Evolutionary conservation across 2,329 filamentous ascomycete species (phyloP).

Genomic region (Neopestalotiopsis clavispora): DNA sequence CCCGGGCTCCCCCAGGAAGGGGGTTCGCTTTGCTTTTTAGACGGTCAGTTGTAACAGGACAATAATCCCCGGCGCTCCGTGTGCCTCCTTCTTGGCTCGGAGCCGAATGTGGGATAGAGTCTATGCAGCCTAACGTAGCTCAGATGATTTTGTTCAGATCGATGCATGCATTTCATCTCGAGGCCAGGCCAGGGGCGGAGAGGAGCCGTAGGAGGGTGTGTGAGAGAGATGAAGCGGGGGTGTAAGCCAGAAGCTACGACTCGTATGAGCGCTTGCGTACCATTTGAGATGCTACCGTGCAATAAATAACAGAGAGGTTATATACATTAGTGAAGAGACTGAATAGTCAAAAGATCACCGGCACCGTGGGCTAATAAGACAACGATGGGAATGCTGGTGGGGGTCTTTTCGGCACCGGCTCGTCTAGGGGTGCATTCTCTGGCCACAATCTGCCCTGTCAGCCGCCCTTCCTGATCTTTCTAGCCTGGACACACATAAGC

Average conservation of each 20-base stretch:
- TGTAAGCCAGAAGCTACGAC: background rate
- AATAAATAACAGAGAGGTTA: background rate
- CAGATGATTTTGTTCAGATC: constrained; percentile 8
- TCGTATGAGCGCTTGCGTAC: background rate
- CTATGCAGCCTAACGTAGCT: constrained; percentile 4
- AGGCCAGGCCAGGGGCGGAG: background rate
- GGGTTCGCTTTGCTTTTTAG: background rate
- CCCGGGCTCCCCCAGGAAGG: background rate
- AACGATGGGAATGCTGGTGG: background rate
- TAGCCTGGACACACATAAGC: background rate
- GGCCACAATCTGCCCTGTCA: background rate
- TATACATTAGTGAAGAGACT: background rate
- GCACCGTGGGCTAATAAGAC: background rate
- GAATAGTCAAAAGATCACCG: background rate
- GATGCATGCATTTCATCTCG: constrained; percentile 3
- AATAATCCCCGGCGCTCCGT: constrained; percentile 6
- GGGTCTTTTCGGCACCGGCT: constrained; percentile 4
- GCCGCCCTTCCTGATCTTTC: background rate
- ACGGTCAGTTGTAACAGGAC: background rate
- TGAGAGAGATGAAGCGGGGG: background rate
- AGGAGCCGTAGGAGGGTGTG: no score
- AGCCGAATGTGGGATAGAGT: constrained; percentile 8
- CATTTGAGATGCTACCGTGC: background rate
- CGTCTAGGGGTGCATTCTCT: background rate
- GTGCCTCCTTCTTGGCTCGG: background rate